Evolutionary conservation across 2,329 filamentous ascomycete genomes (phyloP).

Genomic region (Sporothrix protearum): DNA sequence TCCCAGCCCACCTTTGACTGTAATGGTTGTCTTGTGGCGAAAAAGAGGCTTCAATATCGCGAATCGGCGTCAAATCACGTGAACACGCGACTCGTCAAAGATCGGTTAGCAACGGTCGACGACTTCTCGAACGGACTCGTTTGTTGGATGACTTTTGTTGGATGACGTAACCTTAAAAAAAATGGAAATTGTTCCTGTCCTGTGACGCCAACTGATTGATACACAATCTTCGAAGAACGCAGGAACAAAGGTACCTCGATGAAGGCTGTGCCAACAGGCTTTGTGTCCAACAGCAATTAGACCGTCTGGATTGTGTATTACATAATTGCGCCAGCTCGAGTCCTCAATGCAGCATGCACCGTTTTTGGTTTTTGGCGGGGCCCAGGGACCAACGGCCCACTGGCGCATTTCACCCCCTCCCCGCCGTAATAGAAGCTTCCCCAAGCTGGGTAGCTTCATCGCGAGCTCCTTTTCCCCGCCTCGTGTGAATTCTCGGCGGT

Average conservation of each 20-base stretch:
- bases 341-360: not conserved
- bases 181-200: not conserved
- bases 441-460: conserved; percentile 12
- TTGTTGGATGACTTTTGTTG: not conserved
- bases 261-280: not conserved
- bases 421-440: conserved; percentile 21
- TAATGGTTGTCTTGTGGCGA: not conserved
- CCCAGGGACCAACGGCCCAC: not conserved
- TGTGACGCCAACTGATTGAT: not conserved
- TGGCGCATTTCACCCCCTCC: conserved; percentile 11
- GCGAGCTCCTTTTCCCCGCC: not conserved
- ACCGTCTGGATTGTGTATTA: not conserved
- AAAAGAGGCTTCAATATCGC: not conserved
- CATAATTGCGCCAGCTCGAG: not conserved
- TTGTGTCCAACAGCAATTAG: no score
- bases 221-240: not conserved
- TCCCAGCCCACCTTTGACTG: no score
- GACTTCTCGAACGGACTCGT: not conserved
- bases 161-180: not conserved
- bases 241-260: not conserved
- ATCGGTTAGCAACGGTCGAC: not conserved
- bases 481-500: not conserved
- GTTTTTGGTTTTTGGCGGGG: not conserved
- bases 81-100: not conserved
- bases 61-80: not conserved